Evolutionary conservation across 495 filamentous ascomycete genomes (phyloP).

Genomic region (Sporormia fimetaria): DNA sequence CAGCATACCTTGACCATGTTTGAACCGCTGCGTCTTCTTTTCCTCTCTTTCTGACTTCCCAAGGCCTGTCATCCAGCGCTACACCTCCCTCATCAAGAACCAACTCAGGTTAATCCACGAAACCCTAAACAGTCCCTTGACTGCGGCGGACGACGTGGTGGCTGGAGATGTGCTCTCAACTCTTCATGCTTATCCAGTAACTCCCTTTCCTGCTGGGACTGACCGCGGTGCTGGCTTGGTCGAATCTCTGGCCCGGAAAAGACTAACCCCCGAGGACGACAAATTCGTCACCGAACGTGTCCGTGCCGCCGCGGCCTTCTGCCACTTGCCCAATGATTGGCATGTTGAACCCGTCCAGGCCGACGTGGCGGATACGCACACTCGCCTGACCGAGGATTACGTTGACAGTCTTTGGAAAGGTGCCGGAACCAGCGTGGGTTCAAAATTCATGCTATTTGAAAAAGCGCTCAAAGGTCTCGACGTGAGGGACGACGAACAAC

Average conservation of each 20-base stretch:
- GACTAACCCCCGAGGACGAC: constrained; percentile 64
- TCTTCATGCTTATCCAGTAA: constrained; percentile 10
- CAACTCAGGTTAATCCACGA: constrained; percentile 4
- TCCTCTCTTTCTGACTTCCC: background rate
- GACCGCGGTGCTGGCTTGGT: background rate
- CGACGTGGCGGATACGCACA: constrained; percentile 24
- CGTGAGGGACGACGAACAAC: constrained; percentile 29
- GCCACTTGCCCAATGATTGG: constrained; percentile 7
- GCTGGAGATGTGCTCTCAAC: background rate
- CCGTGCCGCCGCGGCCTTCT: constrained; percentile 18
- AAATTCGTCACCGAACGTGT: constrained; percentile 57
- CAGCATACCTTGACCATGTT: background rate
- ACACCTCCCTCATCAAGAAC: constrained; percentile 1
- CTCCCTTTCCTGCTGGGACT: constrained; percentile 5
- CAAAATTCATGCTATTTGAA: constrained; percentile 38
- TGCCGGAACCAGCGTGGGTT: too few species aligned
- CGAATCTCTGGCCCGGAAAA: constrained; percentile 43
- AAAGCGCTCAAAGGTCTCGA: constrained; percentile 28
- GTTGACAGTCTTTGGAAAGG: constrained; percentile 25
- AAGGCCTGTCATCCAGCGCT: constrained; percentile 10
- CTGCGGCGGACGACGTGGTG: background rate
- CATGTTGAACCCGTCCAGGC: constrained; percentile 2
- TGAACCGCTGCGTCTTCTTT: background rate
- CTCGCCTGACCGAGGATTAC: constrained; percentile 8
- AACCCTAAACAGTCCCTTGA: background rate